Percentiles rank a stretch among this genome's conserved stretches.
phyloP scores from a whole-genome alignment of 257 asterid genomes.

The Solanum etuberosum region DNA sequence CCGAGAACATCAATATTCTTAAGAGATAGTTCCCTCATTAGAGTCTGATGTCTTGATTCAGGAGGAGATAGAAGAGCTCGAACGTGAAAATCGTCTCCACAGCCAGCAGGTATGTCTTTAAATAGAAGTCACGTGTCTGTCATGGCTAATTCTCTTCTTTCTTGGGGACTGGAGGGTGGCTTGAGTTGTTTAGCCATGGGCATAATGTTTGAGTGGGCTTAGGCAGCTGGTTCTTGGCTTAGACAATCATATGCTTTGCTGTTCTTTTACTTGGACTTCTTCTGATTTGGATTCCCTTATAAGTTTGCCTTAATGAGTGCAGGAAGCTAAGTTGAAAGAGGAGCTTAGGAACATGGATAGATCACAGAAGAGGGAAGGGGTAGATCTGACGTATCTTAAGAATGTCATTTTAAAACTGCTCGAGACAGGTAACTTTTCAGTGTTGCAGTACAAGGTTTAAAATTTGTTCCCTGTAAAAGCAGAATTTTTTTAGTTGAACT shows the following conservation, averaged over 20 bases:
- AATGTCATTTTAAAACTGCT: constrained; percentile 85
- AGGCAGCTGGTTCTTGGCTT: neutral
- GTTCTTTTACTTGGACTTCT: neutral
- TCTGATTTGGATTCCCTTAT: neutral
- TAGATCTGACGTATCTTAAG: constrained; percentile 93
- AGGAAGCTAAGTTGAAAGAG: constrained; percentile 89
- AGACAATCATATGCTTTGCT: neutral
- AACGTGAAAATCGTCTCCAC: constrained; percentile 94
- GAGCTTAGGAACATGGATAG: constrained; percentile 92
- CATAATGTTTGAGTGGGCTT: neutral
- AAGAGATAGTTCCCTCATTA: neutral
- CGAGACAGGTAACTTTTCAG: constrained; percentile 61
- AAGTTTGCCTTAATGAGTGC: constrained; percentile 17
- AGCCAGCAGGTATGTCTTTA: constrained; percentile 66
- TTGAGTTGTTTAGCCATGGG: neutral
- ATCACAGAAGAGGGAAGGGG: constrained; percentile 93
- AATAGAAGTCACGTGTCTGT: neutral
- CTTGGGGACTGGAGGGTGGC: neutral
- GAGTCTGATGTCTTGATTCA: constrained; percentile 22
- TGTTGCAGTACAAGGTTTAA: neutral
- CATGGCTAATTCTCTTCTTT: neutral
- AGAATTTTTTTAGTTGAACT: neutral
- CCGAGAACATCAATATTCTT: constrained; percentile 1
- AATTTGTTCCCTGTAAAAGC: neutral
- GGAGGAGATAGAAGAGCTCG: constrained; percentile 99